Evolutionary conservation across 2,329 filamentous ascomycete species (phyloP).

Genomic region (Penicillium decumbens): DNA sequence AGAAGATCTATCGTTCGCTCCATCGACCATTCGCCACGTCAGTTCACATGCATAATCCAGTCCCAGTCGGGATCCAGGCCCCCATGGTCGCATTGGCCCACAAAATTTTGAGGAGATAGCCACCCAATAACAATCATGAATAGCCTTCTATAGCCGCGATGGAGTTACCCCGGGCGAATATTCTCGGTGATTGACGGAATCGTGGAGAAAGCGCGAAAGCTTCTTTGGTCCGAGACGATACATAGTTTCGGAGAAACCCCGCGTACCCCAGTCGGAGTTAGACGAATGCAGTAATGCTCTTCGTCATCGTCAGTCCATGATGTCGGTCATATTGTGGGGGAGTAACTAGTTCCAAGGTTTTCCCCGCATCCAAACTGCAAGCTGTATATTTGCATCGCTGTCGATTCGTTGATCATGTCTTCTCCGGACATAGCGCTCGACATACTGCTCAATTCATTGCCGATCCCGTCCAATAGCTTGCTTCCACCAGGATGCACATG

Average conservation of each 20-base stretch:
- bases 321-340: background rate
- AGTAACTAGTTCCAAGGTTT: background rate
- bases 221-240: constrained; percentile 8
- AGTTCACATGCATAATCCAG: background rate
- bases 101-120: background rate
- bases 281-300: background rate
- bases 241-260: background rate
- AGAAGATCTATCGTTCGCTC: background rate
- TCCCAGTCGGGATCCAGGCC: background rate
- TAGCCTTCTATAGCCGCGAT: background rate
- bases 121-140: background rate
- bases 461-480: background rate
- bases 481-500: background rate
- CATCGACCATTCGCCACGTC: background rate
- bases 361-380: background rate
- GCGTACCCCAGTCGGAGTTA: background rate
- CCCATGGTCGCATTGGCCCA: background rate
- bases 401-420: constrained; percentile 1
- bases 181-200: background rate
- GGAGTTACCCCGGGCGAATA: background rate
- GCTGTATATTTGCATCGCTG: background rate
- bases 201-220: background rate
- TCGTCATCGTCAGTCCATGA: too few relatives aligned
- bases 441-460: background rate
- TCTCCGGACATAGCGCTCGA: background rate